phyloP scores from a whole-genome alignment of 129 eudicot species.

The Artemisia argyi region DNA sequence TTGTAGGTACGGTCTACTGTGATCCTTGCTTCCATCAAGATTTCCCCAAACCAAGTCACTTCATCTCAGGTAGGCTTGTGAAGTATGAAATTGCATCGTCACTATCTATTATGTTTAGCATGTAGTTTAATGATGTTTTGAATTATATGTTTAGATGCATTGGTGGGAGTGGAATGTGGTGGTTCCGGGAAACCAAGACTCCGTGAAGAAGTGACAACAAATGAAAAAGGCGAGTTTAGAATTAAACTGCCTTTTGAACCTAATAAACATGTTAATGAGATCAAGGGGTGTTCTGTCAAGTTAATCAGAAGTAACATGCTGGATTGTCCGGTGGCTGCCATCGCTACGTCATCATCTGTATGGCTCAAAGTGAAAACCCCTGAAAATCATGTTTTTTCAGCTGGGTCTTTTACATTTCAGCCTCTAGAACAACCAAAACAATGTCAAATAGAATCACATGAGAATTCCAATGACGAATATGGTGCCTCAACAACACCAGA shows the following conservation, averaged over 20 bases:
- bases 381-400: conserved; percentile 63
- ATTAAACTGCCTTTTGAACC: conserved; percentile 58
- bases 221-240: conserved; percentile 66
- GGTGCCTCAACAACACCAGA: conserved; percentile 12
- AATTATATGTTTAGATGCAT: conserved; percentile 51
- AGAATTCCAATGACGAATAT: conserved; percentile 25
- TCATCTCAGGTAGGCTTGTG: conserved; percentile 72
- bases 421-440: conserved; percentile 36
- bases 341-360: conserved; percentile 42
- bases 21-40: conserved; percentile 65
- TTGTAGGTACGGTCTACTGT: conserved; percentile 84
- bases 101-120: not conserved
- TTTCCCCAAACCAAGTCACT: conserved; percentile 55
- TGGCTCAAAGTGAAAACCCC: conserved; percentile 53
- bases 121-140: conserved; percentile 16
- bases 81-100: not conserved
- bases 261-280: conserved; percentile 48
- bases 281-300: conserved; percentile 60
- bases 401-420: conserved; percentile 74
- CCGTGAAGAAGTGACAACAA: conserved; percentile 52
- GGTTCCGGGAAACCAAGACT: conserved; percentile 34
- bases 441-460: conserved; percentile 48
- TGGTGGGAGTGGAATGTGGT: conserved; percentile 77
- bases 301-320: conserved; percentile 65
- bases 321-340: conserved; percentile 60